Evolutionary conservation across 371 early-diverging fungal genomes (phyloP), one percentile per base, ranked within the genome.

Genomic region (Conidiobolus incongruus): DNA sequence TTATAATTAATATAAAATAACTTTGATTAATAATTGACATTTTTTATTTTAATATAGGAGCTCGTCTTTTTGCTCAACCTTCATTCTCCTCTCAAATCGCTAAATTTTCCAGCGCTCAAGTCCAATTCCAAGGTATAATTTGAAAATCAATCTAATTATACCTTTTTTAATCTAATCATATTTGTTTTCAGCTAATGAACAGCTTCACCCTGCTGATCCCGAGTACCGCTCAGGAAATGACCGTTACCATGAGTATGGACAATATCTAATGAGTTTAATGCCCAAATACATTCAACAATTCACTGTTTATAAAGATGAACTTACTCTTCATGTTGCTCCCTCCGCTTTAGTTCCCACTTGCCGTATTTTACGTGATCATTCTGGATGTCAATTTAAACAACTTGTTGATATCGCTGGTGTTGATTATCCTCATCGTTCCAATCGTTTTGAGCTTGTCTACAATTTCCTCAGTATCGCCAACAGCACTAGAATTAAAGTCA

Each of bases 391-490:
- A 59, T 92, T 84, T 65, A 89, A 90, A 59, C 89, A 88, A 54
- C 54, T 83, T 28, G 65, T 70, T 45, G 94, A 96, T 61, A 68
- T 84, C 26, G 69, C 79, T 30, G 94, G 77, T 37, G 84, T 79
- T 38, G 96, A 96, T 55, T 93, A 73, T 55, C 96, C 96, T 19
- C 63, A 77, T 29, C 76, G 89, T 40, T 56, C 69, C 11, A 77
- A 96, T 67, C 81, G 96, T 31, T 96, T 96, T 51, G 95, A 96
- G 60, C 74, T 93, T 31, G 90, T 94, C 23, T 90, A 96, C 71
- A 77, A 92, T 59, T 57, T 94, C 36, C 68, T 93, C 45, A 79
- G 81, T 35, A 54, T 90, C 48, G 69, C 74, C 37, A 81, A 77
- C 68, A 90, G 91, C 64, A 70, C 79, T n/a, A 84, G 96, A 47